A percentile compares a stretch with the other conserved stretches of the same genome.
phyloP scores from a whole-genome alignment of 23 red algal genomes.

The Cyanidioschyzon merolae region DNA sequence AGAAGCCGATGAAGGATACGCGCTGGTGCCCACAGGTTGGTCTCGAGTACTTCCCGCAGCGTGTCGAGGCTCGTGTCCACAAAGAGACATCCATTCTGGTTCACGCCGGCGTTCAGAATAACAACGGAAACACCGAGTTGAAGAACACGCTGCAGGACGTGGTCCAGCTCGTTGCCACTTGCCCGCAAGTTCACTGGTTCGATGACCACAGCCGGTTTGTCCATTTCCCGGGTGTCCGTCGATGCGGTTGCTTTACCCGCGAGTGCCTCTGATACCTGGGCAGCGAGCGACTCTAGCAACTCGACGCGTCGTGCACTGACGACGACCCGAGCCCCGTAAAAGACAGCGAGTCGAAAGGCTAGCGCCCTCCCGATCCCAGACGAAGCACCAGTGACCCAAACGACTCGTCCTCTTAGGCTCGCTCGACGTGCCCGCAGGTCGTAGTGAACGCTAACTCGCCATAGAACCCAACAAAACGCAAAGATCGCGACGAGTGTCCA shows the following conservation, averaged over 20 bases:
- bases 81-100: constrained; percentile 25
- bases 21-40: not conserved
- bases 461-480: not conserved
- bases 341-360: not conserved
- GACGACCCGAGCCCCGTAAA: constrained; percentile 19
- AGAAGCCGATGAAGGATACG: not conserved
- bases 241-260: not conserved
- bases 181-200: not conserved
- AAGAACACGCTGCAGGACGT: not conserved
- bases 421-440: not conserved
- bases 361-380: constrained; percentile 39
- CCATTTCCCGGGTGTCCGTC: not conserved
- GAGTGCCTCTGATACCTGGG: not conserved
- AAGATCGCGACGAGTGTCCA: too few relatives aligned
- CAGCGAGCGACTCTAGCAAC: not conserved
- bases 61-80: not conserved
- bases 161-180: constrained; percentile 7
- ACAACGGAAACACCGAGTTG: constrained; percentile 20
- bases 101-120: constrained; percentile 64
- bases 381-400: constrained; percentile 66
- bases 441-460: not conserved
- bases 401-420: not conserved
- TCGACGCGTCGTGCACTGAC: constrained; percentile 17
- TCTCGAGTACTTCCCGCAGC: not conserved
- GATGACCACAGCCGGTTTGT: not conserved